Base-by-base conservation (phyloP, 768 basidiomycete species). In the Filobasidium floriforme region DNA sequence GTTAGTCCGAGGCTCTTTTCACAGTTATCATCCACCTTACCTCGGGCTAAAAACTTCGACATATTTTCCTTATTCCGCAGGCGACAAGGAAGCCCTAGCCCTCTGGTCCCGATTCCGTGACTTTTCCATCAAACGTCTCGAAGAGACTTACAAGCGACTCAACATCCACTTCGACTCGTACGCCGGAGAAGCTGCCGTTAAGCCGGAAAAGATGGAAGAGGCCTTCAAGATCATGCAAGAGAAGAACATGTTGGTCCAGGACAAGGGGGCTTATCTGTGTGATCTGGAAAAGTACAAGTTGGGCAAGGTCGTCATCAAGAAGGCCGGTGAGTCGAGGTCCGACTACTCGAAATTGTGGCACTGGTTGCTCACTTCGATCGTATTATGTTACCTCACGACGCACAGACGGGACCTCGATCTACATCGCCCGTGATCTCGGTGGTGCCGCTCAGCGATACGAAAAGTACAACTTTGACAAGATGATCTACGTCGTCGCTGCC, bases 31-130 rank as follows among this genome's bases (percentile, higher is more conserved):
- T 41, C 22, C 55, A n/a, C 26, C 10, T 15, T 29, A 41, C 40
- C 15, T 7, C 1, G 2, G 32, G 14, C 65, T 52, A 37, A 4
- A 18, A 60, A 54, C 29, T n/a, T 57, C 46, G 61, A 2, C 18
- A 59, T 49, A 15, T 22, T 80, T 80, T 12, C 12, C 22, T 26
- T n/a, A 7, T 24, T 7, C 54, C 26, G 7, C 54, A 57, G 54
- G 91, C 28, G 91, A 97, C 72, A 87, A 90, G 69, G 82, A 81
- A 11, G 88, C 90, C 1, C 83, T 98, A 41, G 82, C 81, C 64
- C 88, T 93, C 78, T 99, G 94, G 94, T 85, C 87, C 19, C 84
- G 87, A 66, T 99, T 93, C 91, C 88, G 94, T 28, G 87, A 89
- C 73, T 80, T 93, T 59, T 93, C 90, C 69, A 85, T 99, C 73